Evolutionary conservation across 1,139 yeast species (phyloP).

Genomic region (Saccharomyces hybrid): DNA sequence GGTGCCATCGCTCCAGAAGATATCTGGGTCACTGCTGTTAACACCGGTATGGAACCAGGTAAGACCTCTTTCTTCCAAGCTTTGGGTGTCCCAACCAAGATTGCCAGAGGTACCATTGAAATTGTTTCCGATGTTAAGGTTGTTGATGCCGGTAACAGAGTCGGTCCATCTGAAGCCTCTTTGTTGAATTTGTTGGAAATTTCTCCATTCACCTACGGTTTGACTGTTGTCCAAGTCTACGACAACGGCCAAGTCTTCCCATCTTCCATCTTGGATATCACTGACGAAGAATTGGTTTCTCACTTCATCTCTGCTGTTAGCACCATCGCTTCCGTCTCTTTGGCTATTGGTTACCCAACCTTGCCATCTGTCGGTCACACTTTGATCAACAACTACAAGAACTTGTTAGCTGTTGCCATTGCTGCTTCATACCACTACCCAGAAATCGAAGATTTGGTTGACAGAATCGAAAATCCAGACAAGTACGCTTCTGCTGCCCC

Average conservation of each 20-base stretch:
- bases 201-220: slow-evolving; percentile 99
- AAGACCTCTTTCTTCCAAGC: slow-evolving; percentile 99
- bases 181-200: slow-evolving; percentile 98
- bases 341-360: slow-evolving; percentile 99
- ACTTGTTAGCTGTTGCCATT: slow-evolving; percentile 93
- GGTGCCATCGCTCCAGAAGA: slow-evolving; percentile 99
- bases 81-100: slow-evolving; percentile 99
- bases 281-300: slow-evolving; percentile 89
- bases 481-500: slow-evolving; percentile 98
- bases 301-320: slow-evolving; percentile 91
- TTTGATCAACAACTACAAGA: slow-evolving; percentile 98
- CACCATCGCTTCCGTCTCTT: slow-evolving; percentile 91
- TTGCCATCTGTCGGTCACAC: slow-evolving; percentile 99
- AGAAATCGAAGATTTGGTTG: slow-evolving; percentile 98
- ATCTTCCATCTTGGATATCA: slow-evolving; percentile 92
- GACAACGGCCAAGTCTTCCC: slow-evolving; percentile 98
- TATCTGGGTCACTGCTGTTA: slow-evolving; percentile 97
- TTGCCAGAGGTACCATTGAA: slow-evolving; percentile 99
- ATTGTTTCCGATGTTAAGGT: slow-evolving; percentile 96
- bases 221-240: slow-evolving; percentile 92
- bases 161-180: slow-evolving; percentile 99
- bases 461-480: slow-evolving; percentile 99
- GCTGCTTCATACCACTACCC: slow-evolving; percentile 99
- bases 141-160: slow-evolving; percentile 75
- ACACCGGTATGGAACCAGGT: slow-evolving; percentile 99